These are phyloP conservation scores for Psophocarpus tetragonolobus DNA, from an alignment of 306 rosid species.

Conservation along the genomic window DNA sequence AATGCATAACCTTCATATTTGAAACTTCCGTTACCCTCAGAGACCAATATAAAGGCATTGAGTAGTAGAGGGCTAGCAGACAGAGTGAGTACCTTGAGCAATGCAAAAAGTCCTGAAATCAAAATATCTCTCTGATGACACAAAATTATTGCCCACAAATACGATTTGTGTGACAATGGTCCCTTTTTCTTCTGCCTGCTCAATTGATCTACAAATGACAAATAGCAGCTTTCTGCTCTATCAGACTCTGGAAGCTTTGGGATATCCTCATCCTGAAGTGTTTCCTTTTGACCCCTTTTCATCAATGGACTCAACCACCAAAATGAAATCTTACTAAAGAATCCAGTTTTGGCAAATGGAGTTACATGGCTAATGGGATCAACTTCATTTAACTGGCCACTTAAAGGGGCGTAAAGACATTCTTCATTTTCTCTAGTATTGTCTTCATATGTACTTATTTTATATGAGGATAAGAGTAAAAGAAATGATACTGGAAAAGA, in stretches of 20 bases:
- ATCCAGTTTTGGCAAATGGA: conserved; percentile 61
- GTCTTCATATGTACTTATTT: conserved; percentile 19
- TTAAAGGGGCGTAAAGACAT: conserved; percentile 52
- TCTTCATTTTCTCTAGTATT: conserved; percentile 26
- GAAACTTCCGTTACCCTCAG: conserved; percentile 63
- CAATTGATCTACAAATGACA: conserved; percentile 43
- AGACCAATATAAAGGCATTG: conserved; percentile 68
- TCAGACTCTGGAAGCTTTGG: conserved; percentile 58
- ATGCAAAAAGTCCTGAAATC: conserved; percentile 63
- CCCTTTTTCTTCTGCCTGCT: conserved; percentile 37
- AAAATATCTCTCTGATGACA: conserved; percentile 67
- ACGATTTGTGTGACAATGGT: conserved; percentile 38
- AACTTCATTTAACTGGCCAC: conserved; percentile 28
- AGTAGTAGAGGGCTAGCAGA: conserved; percentile 70
- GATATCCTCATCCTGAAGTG: conserved; percentile 59
- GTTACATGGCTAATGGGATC: conserved; percentile 38
- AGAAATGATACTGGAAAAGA: conserved; percentile 36
- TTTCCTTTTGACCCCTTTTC: conserved; percentile 61
- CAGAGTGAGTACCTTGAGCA: conserved; percentile 56
- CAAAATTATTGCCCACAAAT: conserved; percentile 46
- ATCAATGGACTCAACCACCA: conserved; percentile 82
- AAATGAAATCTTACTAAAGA: conserved; percentile 48
- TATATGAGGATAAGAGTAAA: conserved; percentile 43
- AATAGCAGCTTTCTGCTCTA: conserved; percentile 60
- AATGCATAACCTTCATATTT: conserved; percentile 61